Percentiles rank a stretch among this genome's conserved stretches.
These are phyloP conservation scores for Parachaetomium inaequale DNA, from an alignment of 495 filamentous ascomycete species.

Conservation along the genomic window DNA sequence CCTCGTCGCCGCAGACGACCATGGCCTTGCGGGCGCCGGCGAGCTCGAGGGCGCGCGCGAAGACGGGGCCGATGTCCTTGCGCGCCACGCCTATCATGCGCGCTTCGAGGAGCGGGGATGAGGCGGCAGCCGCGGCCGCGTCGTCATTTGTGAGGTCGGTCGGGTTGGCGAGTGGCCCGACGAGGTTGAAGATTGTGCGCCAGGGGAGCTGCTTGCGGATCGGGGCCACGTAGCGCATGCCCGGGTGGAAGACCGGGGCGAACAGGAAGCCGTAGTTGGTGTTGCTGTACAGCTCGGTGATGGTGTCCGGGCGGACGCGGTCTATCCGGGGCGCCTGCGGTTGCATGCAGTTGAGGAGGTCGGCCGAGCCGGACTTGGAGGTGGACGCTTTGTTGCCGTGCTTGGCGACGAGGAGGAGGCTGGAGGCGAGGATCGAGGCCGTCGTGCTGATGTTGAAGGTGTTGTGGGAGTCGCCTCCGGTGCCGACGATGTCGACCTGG, in stretches of 20 bases:
- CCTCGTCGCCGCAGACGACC: slow-evolving; percentile 89
- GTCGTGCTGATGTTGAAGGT: slow-evolving; percentile 98
- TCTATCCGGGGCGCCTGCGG: slow-evolving; percentile 68
- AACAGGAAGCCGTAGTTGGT: slow-evolving; percentile 96
- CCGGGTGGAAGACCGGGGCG: slow-evolving; percentile 92
- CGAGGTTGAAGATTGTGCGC: slow-evolving; percentile 93
- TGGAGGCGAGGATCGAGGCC: slow-evolving; percentile 84
- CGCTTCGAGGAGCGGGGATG: slow-evolving; percentile 62
- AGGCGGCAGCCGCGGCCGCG: too few species aligned
- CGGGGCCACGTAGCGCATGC: slow-evolving; percentile 79
- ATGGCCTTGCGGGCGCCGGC: slow-evolving; percentile 78
- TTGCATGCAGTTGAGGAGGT: slow-evolving; percentile 70
- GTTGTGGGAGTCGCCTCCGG: slow-evolving; percentile 91
- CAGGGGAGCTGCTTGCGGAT: slow-evolving; percentile 82
- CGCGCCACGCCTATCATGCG: slow-evolving; percentile 90
- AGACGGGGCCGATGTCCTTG: slow-evolving; percentile 75
- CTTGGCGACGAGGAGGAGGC: slow-evolving; percentile 78
- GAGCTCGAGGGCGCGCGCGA: slow-evolving; percentile 76
- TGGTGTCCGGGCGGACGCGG: slow-evolving; percentile 64
- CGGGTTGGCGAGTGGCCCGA: slow-evolving; percentile 90
- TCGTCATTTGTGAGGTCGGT: slow-evolving; percentile 50
- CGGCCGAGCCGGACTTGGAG: slow-evolving; percentile 90
- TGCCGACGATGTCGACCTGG: slow-evolving; percentile 95
- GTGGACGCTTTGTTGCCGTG: slow-evolving; percentile 97
- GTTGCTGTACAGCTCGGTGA: slow-evolving; percentile 63